Evolutionary conservation across 1,284 basidiomycete genomes (phyloP).

Genomic region (Marasmius oreades): DNA sequence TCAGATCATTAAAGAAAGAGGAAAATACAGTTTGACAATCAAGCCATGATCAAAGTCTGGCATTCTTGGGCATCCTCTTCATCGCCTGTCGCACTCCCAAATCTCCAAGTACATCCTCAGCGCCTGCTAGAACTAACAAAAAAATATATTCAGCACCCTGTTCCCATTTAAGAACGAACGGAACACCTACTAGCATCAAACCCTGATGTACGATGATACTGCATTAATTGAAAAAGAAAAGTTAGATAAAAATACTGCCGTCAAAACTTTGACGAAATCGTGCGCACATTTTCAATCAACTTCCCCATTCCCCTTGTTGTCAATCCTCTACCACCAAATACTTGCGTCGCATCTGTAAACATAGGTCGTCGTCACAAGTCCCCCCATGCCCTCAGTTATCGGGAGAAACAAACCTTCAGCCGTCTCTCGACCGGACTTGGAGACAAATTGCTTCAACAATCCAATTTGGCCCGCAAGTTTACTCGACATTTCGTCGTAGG

Average conservation of each 20-base stretch:
- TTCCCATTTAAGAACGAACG: neutral
- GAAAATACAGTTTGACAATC: no score
- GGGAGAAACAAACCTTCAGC: conserved; percentile 50
- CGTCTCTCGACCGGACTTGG: conserved; percentile 64
- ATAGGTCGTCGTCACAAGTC: neutral
- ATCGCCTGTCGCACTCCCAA: conserved; percentile 66
- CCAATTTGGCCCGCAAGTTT: conserved; percentile 74
- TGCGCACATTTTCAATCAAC: conserved; percentile 57
- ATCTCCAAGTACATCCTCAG: conserved; percentile 64
- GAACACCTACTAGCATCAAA: conserved; percentile 50
- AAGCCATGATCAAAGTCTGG: conserved; percentile 37
- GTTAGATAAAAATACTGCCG: neutral
- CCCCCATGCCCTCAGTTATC: no score
- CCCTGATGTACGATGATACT: conserved; percentile 49
- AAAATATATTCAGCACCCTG: neutral
- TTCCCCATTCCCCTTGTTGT: conserved; percentile 66
- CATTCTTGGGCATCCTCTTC: conserved; percentile 58
- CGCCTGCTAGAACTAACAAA: conserved; percentile 50
- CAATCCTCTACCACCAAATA: conserved; percentile 62
- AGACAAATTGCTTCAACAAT: conserved; percentile 69
- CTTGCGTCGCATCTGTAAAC: conserved; percentile 52
- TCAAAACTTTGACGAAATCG: neutral
- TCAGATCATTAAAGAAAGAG: no score
- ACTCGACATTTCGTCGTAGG: conserved; percentile 76
- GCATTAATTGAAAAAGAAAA: no score